Base-by-base conservation (phyloP, 768 basidiomycete species). In the Postia placenta region DNA sequence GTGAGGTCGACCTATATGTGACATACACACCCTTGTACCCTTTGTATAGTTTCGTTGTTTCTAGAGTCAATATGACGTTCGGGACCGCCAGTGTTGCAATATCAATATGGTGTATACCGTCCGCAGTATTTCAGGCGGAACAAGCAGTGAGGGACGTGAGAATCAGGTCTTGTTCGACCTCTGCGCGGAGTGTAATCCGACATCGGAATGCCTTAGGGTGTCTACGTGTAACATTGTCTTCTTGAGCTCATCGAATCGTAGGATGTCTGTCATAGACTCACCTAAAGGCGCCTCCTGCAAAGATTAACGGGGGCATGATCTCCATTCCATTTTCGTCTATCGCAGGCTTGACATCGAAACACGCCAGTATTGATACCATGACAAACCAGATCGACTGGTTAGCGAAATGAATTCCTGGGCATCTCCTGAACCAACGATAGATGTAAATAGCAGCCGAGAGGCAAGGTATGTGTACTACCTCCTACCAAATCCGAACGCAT, bases 181-280 rank as follows among this genome's bases (percentile, higher is more conserved):
- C 72, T 2, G 74, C 75, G 40, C 78, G 65, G 2, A 74, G 76
- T 35, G 69, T 64, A 22, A 79, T 73, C 42, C 70, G 69, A 56
- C 72, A 77, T 45, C 66, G 55, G 62, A 79, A 79, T 11, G 65
- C 60, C 48, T 68, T 69, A 4, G 77, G 78, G 47, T 15, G 42
- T 36, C 37, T 11, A n/a, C n/a, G n/a, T n/a, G n/a, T 26, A 33
- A 40, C 48, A n/a, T 35, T 22, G 20, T 24, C 46, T n/a, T 43
- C 43, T 41, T 51, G 19, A 9, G 41, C 14, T 28, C 27, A 40
- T 5, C 30, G 17, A 20, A n/a, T 36, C 5, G 19, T 14, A 17
- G 4, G 24, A 26, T 54, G 40, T 7, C 15, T 24, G 36, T n/a
- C 4, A 2, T 17, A 14, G 19, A 49, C 42, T 12, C 25, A 54